Base-by-base conservation (phyloP, 805 yeast genomes). In the Metschnikowia orientalis region DNA sequence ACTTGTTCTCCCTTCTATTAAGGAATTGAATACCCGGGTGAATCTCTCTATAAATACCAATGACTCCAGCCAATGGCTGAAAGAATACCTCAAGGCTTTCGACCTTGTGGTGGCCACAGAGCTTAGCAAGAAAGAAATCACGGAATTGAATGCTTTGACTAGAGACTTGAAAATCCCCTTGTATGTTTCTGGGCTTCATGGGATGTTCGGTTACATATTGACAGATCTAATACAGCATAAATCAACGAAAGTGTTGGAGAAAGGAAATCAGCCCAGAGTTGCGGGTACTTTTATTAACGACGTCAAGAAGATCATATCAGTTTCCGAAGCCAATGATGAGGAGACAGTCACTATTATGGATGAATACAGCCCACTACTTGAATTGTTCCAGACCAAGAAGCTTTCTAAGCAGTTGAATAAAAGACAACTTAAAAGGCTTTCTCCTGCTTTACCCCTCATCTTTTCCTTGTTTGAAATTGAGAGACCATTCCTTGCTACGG, bases 11-110 rank as follows among this genome's bases (percentile, higher is more conserved):
- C 56, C 61, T 2, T 66, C 79, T 31, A 75, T 90, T 23, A 71
- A 68, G 45, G 86, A 84, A 12, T 70, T 92, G 57, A 92, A 92
- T 51, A 84, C 84, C 8, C 66, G 95, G 40, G 97, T 89, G 11
- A 61, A 68, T 2, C 56, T 90, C 10, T 45, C 66, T 1, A 63
- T 66, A 23, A 71, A 71, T 32, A 59, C 66, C 0, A 47, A 43
- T 0, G 18, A 26, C 0, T 27, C 47, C 8, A 31, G 52, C 6
- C 43, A 42, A 2, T 39, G 59, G 10, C 42, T 45, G 10, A 40
- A 42, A 0, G 50, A 47, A 0, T 81, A 67, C 51, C 73, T 77
- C 48, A 48, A 58, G 10, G 52, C 66, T 20, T 89, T 81, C 53
- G 83, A 81, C 47, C 56, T 90, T 32, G 71, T 90, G 3, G 75